Evolutionary conservation across 495 filamentous ascomycete genomes (phyloP), one percentile per base, ranked within the genome.

Genomic region (Penicillium simplicissimum): DNA sequence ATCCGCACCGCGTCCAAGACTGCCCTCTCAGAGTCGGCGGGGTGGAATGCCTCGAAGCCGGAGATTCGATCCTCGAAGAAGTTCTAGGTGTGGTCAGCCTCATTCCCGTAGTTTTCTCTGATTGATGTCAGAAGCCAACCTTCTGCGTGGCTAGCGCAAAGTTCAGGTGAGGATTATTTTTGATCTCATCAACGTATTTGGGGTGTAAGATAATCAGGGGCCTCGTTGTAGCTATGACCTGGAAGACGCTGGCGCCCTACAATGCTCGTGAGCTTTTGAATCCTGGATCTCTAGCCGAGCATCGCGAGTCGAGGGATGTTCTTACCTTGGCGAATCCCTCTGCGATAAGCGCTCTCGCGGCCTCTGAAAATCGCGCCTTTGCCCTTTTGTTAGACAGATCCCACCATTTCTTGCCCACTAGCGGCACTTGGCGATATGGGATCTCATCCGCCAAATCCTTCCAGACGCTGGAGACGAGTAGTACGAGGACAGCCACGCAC

Each of bases 141-240:
- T 76, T 79, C 35, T 59, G 62, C 51, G 74, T 73, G 1, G 77
- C 74, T 21, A 72, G 72, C 23, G 73, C 59, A 59, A 83, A 82
- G 57, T 74, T 66, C 11, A 75, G 58, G 37, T 72, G 34, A 6
- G 72, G 69, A 37, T 82, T 65, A 58, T 71, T 81, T 59, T 82
- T 82, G 52, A 83, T 62, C 64, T 84, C 82, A 38, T 83, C 73
- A 14, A 81, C 73, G 62, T 75, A 81, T 48, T 67, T 72, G n/a
- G 79, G 81, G 9, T 81, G 78, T 43, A 84, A 56, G 38, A 84
- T 60, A 49, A 84, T 63, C 52, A 77, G 61, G 0, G 74, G 74
- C 9, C 64, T 62, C 34, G 67, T 68, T 0, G 67, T 49, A 4
- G 67, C 74, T 47, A 76, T 69, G 28, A 78, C 63, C 52, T 82